Evolutionary conservation across 768 basidiomycete genomes (phyloP).

Genomic region (Kwoniella sp.): DNA sequence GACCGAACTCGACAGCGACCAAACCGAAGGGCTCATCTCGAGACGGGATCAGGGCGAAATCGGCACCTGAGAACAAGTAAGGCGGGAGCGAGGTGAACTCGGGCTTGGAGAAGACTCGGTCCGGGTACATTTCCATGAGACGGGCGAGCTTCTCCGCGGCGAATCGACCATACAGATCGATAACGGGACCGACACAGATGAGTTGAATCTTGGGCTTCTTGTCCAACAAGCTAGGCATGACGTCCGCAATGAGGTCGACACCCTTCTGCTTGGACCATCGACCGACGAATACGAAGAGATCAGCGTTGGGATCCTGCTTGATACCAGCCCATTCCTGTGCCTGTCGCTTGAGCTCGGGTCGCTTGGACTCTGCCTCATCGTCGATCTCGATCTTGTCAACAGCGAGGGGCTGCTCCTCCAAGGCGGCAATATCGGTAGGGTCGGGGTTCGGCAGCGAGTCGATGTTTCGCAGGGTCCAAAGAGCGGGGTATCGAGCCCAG

Average conservation of each 20-base stretch:
- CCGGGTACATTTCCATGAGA: slow-evolving; percentile 91
- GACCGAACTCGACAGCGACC: slow-evolving; percentile 91
- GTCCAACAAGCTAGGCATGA: slow-evolving; percentile 84
- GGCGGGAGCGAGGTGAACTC: slow-evolving; percentile 93
- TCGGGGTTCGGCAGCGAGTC: slow-evolving; percentile 90
- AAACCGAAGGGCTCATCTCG: slow-evolving; percentile 95
- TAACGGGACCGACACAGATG: slow-evolving; percentile 86
- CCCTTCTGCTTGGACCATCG: slow-evolving; percentile 97
- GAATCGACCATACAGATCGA: slow-evolving; percentile 90
- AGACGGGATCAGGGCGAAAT: slow-evolving; percentile 91
- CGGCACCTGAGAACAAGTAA: slow-evolving; percentile 88
- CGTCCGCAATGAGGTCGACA: slow-evolving; percentile 93
- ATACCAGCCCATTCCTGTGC: slow-evolving; percentile 94
- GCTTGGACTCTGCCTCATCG: slow-evolving; percentile 74
- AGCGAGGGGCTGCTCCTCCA: slow-evolving; percentile 68
- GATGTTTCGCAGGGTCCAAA: slow-evolving; percentile 93
- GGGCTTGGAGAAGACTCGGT: slow-evolving; percentile 90
- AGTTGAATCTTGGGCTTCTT: slow-evolving; percentile 82
- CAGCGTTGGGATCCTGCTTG: slow-evolving; percentile 81
- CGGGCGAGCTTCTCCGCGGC: slow-evolving; percentile 89
- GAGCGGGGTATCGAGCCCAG: slow-evolving; percentile 92
- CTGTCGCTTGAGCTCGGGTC: slow-evolving; percentile 84
- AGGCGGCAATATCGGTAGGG: slow-evolving; percentile 86
- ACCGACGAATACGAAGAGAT: slow-evolving; percentile 92
- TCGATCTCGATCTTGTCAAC: slow-evolving; percentile 74